A percentile compares a stretch with the other conserved stretches of the same genome.
Evolutionary conservation across 306 rosid genomes (phyloP).

Genomic region (Hippophae gyantsensis): DNA sequence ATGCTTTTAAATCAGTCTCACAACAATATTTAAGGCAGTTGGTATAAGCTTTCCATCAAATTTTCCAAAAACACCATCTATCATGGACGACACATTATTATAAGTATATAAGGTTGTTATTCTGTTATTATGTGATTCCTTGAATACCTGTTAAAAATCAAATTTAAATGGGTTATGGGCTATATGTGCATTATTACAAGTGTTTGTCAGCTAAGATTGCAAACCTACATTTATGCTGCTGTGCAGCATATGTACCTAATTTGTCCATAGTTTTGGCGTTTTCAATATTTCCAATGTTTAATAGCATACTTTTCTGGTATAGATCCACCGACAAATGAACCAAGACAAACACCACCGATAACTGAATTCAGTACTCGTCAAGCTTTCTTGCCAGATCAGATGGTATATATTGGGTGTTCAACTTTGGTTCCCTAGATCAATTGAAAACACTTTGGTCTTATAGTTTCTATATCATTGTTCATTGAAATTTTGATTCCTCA

Average conservation of each 20-base stretch:
- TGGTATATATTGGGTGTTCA: slow-evolving; percentile 32
- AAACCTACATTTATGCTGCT: too few relatives aligned
- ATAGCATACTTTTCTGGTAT: slow-evolving; percentile 19
- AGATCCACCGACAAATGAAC: slow-evolving; percentile 37
- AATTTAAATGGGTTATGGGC: too few relatives aligned
- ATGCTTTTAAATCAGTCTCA: too few relatives aligned
- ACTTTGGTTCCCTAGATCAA: neutral
- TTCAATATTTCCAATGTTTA: too few relatives aligned
- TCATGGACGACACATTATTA: too few relatives aligned
- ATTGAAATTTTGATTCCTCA: slow-evolving; percentile 12
- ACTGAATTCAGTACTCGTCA: slow-evolving; percentile 26
- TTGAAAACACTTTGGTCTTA: slow-evolving; percentile 7
- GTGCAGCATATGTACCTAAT: too few relatives aligned
- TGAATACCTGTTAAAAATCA: neutral
- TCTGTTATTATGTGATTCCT: neutral
- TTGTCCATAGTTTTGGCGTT: too few relatives aligned
- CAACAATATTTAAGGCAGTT: too few relatives aligned
- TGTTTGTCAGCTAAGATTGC: too few relatives aligned
- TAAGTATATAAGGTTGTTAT: too few relatives aligned
- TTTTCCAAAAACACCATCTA: too few relatives aligned
- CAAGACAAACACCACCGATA: slow-evolving; percentile 20
- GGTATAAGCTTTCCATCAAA: too few relatives aligned
- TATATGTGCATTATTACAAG: neutral
- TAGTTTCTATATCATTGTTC: slow-evolving; percentile 3
- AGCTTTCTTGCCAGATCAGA: slow-evolving; percentile 37